These are phyloP conservation scores for Rhizoclosmatium globosum DNA, from an alignment of 192 early-diverging fungal species.

Conservation along the genomic window DNA sequence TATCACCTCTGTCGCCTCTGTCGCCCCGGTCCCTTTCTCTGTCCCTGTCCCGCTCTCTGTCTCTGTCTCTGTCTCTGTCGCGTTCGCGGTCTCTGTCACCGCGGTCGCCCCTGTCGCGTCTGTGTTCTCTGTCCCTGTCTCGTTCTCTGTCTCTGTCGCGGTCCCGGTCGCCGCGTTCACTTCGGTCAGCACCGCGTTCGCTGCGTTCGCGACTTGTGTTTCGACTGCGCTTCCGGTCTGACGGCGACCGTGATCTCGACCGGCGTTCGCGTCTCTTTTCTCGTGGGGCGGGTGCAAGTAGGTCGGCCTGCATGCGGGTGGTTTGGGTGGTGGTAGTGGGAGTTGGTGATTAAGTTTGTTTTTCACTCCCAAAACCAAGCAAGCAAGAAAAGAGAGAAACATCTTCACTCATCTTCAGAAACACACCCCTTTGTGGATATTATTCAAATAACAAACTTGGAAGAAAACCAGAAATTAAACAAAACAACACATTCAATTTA, in stretches of 20 bases:
- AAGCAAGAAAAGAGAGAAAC: background rate
- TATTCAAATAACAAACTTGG: background rate
- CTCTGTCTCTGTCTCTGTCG: constrained; percentile 37
- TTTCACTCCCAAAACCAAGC: background rate
- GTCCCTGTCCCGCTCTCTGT: constrained; percentile 52
- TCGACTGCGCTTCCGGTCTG: constrained; percentile 51
- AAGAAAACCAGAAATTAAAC: background rate
- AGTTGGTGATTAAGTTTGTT: background rate
- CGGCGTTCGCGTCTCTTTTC: constrained; percentile 1
- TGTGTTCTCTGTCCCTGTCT: constrained; percentile 49
- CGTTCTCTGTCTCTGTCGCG: background rate
- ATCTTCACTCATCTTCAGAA: background rate
- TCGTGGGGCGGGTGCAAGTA: background rate
- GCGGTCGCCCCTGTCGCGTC: constrained; percentile 59
- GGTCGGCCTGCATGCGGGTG: background rate
- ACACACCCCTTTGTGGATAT: background rate
- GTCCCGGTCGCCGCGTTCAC: constrained; percentile 29
- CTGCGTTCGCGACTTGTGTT: constrained; percentile 63
- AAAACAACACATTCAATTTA: background rate
- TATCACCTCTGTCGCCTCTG: constrained; percentile 40
- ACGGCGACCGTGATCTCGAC: constrained; percentile 1
- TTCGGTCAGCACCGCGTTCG: constrained; percentile 45
- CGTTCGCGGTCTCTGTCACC: constrained; percentile 59
- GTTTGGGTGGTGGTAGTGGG: background rate
- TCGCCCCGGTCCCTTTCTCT: constrained; percentile 33